A percentile compares a stretch with the other conserved stretches of the same genome.
Conservation (phyloP, 495 filamentous ascomycete genomes). For the Trichoderma asperelloides region DNA sequence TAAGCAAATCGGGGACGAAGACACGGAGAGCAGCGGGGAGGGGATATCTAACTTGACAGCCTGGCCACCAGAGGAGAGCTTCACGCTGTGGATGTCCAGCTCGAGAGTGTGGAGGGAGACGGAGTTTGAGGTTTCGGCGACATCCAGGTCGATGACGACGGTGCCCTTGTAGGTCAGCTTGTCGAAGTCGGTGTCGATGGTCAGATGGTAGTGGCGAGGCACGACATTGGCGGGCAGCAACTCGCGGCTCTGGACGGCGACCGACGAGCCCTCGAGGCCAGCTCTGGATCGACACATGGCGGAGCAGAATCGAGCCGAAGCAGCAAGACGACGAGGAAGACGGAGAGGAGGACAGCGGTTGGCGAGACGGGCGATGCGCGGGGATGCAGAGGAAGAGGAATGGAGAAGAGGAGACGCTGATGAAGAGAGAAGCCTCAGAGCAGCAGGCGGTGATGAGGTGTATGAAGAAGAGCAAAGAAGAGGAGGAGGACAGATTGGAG, state of each 20-base stretch:
- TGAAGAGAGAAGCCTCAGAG: not conserved
- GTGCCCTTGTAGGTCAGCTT: slow-evolving; percentile 76
- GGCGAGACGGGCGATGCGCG: not conserved
- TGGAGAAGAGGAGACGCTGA: not conserved
- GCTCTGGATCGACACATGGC: slow-evolving; percentile 5
- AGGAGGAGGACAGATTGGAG: not conserved
- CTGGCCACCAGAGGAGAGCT: slow-evolving; percentile 30
- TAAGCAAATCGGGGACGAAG: slow-evolving; percentile 21
- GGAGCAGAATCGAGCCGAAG: slow-evolving; percentile 3
- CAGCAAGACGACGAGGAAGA: not conserved
- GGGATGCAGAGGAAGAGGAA: not conserved
- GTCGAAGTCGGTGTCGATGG: slow-evolving; percentile 68
- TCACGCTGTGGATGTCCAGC: slow-evolving; percentile 50
- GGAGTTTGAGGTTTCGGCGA: slow-evolving; percentile 54
- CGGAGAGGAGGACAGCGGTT: not conserved
- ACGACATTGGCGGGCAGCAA: slow-evolving; percentile 57
- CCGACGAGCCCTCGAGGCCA: slow-evolving; percentile 25
- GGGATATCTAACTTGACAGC: not conserved
- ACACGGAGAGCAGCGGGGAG: not conserved
- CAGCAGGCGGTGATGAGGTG: not conserved
- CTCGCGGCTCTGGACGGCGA: slow-evolving; percentile 33
- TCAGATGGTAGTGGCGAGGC: slow-evolving; percentile 77
- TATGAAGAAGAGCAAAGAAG: not conserved
- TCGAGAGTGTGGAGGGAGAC: slow-evolving; percentile 68
- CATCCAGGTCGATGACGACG: slow-evolving; percentile 50